Evolutionary conservation across 2,329 filamentous ascomycete species (phyloP), one percentile per base, ranked within the genome.

Genomic region (Elsinoe fawcettii): DNA sequence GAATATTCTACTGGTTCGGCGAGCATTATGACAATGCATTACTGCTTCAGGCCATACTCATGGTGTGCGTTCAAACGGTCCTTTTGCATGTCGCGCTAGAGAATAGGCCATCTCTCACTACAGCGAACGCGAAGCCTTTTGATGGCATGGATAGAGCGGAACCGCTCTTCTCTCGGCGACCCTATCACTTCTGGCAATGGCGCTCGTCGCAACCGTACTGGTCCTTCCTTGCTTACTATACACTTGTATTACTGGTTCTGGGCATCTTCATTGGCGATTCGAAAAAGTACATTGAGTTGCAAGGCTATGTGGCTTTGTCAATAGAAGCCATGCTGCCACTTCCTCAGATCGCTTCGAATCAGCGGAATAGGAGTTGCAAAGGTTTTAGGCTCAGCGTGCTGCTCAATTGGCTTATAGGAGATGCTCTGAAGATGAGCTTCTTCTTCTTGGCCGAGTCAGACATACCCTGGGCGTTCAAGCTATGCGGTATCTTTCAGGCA

Each of bases 161-260:
- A 20, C 39, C 53, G 7, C 39, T 56, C 16, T 56, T 47, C 41
- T 60, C 73, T 68, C 8, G 61, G 65, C 76, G 88, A 22, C 88
- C 88, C 0, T 91, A 84, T 67, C 80, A 84, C 65, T 92, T 92
- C 69, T 92, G 88, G 88, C 87, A 88, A 70, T 92, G 88, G 88
- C 79, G 83, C 58, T 82, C 81, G 18, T 78, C 83, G 5, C 84
- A 83, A 64, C 86, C 87, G 74, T 91, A 92, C 74, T 95, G 88
- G 88, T 78, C 85, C 58, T 90, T 90, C 66, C 68, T 93, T 25
- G 72, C 82, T 41, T 88, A 86, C 73, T 79, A 90, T 60, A 80
- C 84, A 60, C 75, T 78, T 59, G 72, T 71, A 16, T 77, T 92
- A 49, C 71, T 83, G 23, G 75, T 79, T 4, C 73, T 85, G 64